A percentile compares a stretch with the other conserved stretches of the same genome.
Conservation (phyloP, 192 early-diverging fungal genomes). For the Helicostylum pulchrum region DNA sequence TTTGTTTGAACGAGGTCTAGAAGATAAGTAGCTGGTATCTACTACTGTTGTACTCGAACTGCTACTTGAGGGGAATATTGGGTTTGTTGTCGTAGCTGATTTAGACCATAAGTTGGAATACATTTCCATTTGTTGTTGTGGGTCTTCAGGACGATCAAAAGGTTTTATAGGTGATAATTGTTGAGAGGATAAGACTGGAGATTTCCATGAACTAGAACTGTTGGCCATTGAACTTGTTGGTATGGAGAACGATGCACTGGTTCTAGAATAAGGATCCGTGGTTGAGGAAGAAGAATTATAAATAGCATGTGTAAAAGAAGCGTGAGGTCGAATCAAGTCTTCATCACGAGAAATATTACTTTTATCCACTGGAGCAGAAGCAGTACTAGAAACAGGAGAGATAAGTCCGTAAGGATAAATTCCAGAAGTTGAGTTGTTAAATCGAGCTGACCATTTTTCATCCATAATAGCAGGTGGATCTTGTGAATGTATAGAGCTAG, state of each 20-base stretch:
- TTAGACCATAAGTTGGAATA: not conserved
- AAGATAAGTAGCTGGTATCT: not conserved
- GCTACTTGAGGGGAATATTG: not conserved
- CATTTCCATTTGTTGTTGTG: slow-evolving; percentile 5
- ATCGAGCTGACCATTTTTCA: too few relatives aligned
- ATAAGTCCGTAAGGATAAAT: slow-evolving; percentile 6
- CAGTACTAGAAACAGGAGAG: slow-evolving; percentile 7
- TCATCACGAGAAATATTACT: not conserved
- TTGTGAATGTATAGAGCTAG: not conserved
- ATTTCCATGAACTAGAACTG: not conserved
- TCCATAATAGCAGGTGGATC: not conserved
- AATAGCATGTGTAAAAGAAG: not conserved
- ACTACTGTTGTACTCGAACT: too few relatives aligned
- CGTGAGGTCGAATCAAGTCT: not conserved
- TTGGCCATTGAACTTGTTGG: too few relatives aligned
- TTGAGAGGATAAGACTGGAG: not conserved
- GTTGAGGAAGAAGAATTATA: not conserved
- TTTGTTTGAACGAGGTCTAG: not conserved
- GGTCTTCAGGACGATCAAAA: not conserved
- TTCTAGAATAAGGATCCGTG: not conserved
- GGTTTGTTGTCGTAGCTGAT: not conserved
- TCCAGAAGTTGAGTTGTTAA: not conserved
- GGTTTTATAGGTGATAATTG: not conserved
- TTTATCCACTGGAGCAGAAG: slow-evolving; percentile 8
- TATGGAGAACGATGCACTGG: not conserved